Evolutionary conservation across 2,329 filamentous ascomycete genomes (phyloP), one percentile per base, ranked within the genome.

Genomic region (Acephala macrosclerotiorum): DNA sequence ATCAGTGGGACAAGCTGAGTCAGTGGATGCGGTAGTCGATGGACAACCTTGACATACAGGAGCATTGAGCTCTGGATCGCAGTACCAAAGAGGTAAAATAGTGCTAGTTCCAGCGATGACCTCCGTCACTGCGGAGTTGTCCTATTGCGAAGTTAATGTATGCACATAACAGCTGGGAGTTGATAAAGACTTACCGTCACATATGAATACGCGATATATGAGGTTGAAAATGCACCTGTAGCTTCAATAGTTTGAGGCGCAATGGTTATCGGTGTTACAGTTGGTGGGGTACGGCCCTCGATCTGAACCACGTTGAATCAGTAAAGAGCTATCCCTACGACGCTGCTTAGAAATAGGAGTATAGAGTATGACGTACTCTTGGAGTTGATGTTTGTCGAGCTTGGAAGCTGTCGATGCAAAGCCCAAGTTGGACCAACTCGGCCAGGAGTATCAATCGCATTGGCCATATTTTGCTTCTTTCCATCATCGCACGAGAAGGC

Each of bases 51-150:
- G 18, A 29, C 56, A 58, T 20, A 35, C 56, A n/a, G 33, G 26
- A 12, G 56, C 56, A 58, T 35, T 58, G 14, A 58, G 22, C 16
- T 29, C 6, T 12, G 56, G 56, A 42, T 58, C 56, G 22, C 56
- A 58, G 35, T 58, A 58, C 56, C 56, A 58, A 1, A 58, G 56
- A 25, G 56, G 56, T 22, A 58, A 35, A 20, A 58, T 35, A 42
- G 56, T 58, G 35, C 33, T 58, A 8, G 45, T 49, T 8, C 45
- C 45, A n/a, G 6, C 45, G 22, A 49, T 49, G 7, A 49, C 45
- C n/a, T 49, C 18, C 8, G 45, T 49, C 8, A 20, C 45, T 7
- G 45, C 45, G 8, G 45, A 49, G n/a, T 49, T 49, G 7, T 49
- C 8, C 45, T 49, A 25, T n/a, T 9, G 7, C 8, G 7, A 8